Base-by-base conservation (phyloP, 306 rosid genomes). In the Vicia villosa region DNA sequence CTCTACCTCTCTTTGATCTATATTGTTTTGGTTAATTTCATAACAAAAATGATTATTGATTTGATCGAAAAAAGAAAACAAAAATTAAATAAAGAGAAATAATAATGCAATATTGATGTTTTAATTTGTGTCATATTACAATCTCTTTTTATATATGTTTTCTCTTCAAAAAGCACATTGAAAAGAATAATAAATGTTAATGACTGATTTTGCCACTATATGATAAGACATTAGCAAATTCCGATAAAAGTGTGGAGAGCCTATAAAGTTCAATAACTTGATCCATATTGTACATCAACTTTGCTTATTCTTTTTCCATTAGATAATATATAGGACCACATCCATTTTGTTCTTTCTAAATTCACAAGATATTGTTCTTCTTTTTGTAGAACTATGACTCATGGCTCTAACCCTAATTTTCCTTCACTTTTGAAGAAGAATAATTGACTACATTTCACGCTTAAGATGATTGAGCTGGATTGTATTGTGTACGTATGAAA, bases 231-330 rank as follows among this genome's bases (percentile, higher is more conserved):
- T 38, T 59, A 9, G 14, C 19, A 34, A 54, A 49, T 49, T 17
- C 0, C 13, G 47, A 56, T 24, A 61, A 61, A 38, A 50, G 21
- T 14, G 79, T 16, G 57, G 64, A 15, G 32, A 47, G 65, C 75
- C 42, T 51, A 69, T 36, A 30, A 22, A 30, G 32, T 41, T 69
- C 5, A 50, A 41, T 69, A 51, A 32, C 75, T 76, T 76, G 59
- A 63, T 61, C 47, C 15, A 62, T 13, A 70, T 62, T 66, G 58
- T 57, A 70, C 42, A 22, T 58, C 5, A 56, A 5, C 80, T 80
- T 74, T 74, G 70, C 77, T 80, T 80, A 38, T 69, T 69, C 55
- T 56, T 80, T 79, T 80, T 66, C 61, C 80, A 80, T 28, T 69
- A 77, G 69, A 34, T 58, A 19, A 55, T 63, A 51, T 1, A 54